phyloP scores from a whole-genome alignment of 2,329 filamentous ascomycete genomes.

The Aphanocladium album region DNA sequence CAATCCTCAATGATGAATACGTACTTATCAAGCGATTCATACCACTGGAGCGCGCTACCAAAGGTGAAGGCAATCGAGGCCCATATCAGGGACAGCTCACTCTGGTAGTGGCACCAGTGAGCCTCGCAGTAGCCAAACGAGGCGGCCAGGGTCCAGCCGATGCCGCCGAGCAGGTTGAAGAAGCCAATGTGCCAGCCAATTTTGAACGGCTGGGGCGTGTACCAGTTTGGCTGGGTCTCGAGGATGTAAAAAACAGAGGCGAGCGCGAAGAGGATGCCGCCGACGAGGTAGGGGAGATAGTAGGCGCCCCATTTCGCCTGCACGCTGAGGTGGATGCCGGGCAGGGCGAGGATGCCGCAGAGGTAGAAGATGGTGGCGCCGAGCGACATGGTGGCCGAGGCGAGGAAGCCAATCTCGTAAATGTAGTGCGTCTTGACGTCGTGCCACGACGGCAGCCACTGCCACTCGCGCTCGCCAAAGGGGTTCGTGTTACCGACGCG shows the following conservation, averaged over 20 bases:
- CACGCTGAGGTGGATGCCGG: constrained; percentile 47
- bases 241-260: constrained; percentile 55
- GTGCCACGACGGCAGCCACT: constrained; percentile 52
- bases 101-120: constrained; percentile 34
- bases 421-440: constrained; percentile 56
- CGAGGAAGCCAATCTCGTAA: constrained; percentile 58
- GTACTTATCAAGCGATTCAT: constrained; percentile 21
- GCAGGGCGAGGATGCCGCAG: constrained; percentile 55
- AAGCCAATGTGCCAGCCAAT: constrained; percentile 62
- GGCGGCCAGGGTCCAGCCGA: constrained; percentile 57
- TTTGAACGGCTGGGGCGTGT: constrained; percentile 45
- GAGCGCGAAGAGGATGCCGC: constrained; percentile 56
- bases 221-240: constrained; percentile 60
- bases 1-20: constrained; percentile 12
- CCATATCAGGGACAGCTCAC: constrained; percentile 32
- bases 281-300: constrained; percentile 54
- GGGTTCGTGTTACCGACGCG: neutral
- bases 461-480: constrained; percentile 36
- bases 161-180: constrained; percentile 57
- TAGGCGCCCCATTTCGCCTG: constrained; percentile 48
- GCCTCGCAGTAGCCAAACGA: constrained; percentile 44
- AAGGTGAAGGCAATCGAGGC: constrained; percentile 15
- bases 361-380: constrained; percentile 62
- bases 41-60: constrained; percentile 21
- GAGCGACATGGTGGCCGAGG: constrained; percentile 49